Conservation (phyloP, 805 yeast species). For the Metschnikowia cerradonensis region DNA sequence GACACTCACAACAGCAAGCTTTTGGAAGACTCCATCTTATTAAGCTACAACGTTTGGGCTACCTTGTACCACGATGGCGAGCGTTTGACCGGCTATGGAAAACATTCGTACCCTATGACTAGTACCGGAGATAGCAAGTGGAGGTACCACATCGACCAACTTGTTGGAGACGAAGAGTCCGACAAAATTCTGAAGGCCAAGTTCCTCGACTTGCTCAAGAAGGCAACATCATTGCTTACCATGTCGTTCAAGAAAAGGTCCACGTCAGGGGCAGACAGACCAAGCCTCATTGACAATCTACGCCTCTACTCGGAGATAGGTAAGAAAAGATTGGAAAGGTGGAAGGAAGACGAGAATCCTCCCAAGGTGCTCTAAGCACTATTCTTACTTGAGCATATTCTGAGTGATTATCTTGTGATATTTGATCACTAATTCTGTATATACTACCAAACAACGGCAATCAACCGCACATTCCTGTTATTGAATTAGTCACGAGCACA, state of each 20-base stretch:
- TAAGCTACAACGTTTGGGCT: conserved; percentile 22
- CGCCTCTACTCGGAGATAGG: conserved; percentile 28
- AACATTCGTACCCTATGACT: conserved; percentile 24
- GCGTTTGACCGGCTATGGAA: conserved; percentile 4
- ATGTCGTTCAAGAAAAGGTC: conserved; percentile 11
- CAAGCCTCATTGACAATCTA: conserved; percentile 12
- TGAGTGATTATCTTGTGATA: not conserved
- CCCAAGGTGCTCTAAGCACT: conserved; percentile 9
- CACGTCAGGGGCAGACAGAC: not conserved
- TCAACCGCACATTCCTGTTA: not conserved
- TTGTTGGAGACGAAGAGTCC: not conserved
- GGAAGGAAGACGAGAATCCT: conserved; percentile 23
- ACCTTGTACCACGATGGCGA: conserved; percentile 18
- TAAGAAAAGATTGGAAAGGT: conserved; percentile 20
- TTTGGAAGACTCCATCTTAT: conserved; percentile 17
- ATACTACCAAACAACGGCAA: not conserved
- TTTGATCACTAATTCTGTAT: conserved; percentile 10
- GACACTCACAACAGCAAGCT: conserved; percentile 22
- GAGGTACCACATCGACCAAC: conserved; percentile 17
- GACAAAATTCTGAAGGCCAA: conserved; percentile 4
- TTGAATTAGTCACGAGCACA: not conserved
- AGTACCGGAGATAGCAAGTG: conserved; percentile 21
- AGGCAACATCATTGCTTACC: conserved; percentile 12
- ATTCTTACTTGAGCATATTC: too few species aligned
- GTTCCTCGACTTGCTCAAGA: conserved; percentile 13